phyloP scores from a whole-genome alignment of 1,284 basidiomycete genomes.

The Puccinia novopanici region DNA sequence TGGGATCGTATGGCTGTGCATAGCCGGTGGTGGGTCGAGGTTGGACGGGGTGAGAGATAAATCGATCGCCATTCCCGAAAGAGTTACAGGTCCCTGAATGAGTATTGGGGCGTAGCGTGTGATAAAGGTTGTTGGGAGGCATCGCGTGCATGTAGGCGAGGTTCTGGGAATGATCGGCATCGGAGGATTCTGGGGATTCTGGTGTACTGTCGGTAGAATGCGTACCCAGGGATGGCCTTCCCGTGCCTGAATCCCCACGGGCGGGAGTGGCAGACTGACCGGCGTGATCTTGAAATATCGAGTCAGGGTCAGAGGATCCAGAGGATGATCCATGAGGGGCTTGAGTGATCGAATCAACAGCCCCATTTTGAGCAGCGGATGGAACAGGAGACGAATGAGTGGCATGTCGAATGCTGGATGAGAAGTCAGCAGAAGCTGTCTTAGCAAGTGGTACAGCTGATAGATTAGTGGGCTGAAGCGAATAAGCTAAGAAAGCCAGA shows the following conservation, averaged over 20 bases:
- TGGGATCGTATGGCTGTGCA: background rate
- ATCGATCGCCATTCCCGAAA: background rate
- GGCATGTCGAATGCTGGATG: slow-evolving; percentile 1
- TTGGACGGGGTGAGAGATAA: background rate
- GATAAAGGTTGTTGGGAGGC: background rate
- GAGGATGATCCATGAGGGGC: slow-evolving; percentile 11
- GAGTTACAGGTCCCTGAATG: slow-evolving; percentile 19
- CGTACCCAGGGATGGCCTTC: background rate
- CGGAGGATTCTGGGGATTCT: slow-evolving; percentile 14
- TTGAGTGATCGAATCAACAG: slow-evolving; percentile 9
- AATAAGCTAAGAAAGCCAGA: background rate
- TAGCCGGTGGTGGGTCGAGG: background rate
- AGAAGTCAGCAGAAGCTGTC: slow-evolving; percentile 2
- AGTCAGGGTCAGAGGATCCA: slow-evolving; percentile 6
- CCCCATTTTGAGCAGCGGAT: background rate
- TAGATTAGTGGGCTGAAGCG: background rate
- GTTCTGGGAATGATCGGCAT: background rate
- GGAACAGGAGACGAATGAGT: slow-evolving; percentile 18
- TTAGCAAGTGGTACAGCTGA: background rate
- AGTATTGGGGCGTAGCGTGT: slow-evolving; percentile 21
- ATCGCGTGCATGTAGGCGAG: background rate
- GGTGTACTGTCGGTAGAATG: slow-evolving; percentile 14
- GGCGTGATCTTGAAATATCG: background rate
- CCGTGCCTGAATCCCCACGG: background rate
- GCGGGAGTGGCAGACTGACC: background rate